phyloP scores from a whole-genome alignment of 2,329 filamentous ascomycete genomes.

The Epichloe hybrida region DNA sequence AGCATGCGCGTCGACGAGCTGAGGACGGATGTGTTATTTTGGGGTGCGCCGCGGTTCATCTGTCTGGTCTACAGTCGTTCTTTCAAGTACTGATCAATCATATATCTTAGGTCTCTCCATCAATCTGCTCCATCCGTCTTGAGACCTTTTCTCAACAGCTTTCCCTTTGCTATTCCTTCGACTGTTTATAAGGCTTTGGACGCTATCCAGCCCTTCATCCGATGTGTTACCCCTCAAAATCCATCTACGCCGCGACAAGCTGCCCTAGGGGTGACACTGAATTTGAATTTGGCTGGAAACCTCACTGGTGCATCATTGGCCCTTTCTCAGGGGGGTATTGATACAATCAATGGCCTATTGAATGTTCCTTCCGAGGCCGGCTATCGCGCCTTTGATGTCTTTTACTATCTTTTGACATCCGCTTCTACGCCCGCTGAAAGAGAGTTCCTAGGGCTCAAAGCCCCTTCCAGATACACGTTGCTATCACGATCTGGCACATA shows the following conservation, averaged over 20 bases:
- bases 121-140: slow-evolving; percentile 77
- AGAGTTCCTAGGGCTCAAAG: slow-evolving; percentile 73
- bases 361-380: slow-evolving; percentile 67
- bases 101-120: slow-evolving; percentile 59
- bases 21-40: slow-evolving; percentile 91
- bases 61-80: neutral
- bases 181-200: slow-evolving; percentile 67
- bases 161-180: slow-evolving; percentile 62
- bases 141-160: slow-evolving; percentile 62
- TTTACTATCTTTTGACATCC: slow-evolving; percentile 92
- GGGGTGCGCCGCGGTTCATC: slow-evolving; percentile 42
- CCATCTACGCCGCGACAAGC: slow-evolving; percentile 72
- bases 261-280: slow-evolving; percentile 68
- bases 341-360: slow-evolving; percentile 67
- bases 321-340: slow-evolving; percentile 75
- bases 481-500: slow-evolving; percentile 78
- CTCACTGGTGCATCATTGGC: slow-evolving; percentile 63
- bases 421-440: slow-evolving; percentile 78
- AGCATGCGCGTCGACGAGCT: slow-evolving; percentile 84
- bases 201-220: slow-evolving; percentile 72
- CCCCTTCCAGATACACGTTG: slow-evolving; percentile 62
- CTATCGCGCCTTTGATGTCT: slow-evolving; percentile 90
- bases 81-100: slow-evolving; percentile 7
- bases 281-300: slow-evolving; percentile 67
- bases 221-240: slow-evolving; percentile 78